Base-by-base conservation (phyloP, 768 basidiomycete genomes). In the Rhodotorula kratochvilovae region DNA sequence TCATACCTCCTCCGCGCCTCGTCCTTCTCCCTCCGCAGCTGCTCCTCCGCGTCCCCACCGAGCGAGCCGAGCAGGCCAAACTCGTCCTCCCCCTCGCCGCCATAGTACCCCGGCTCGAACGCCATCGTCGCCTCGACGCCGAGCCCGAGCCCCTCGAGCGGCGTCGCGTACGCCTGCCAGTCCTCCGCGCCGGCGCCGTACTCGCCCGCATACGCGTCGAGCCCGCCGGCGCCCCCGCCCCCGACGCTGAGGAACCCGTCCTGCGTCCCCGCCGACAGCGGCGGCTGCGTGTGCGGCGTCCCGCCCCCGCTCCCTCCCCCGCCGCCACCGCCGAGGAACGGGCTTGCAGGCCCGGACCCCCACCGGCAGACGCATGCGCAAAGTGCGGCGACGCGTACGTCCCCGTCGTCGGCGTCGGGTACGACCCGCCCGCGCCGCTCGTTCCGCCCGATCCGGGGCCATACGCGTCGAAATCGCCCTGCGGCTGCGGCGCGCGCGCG, bases 91-190 rank as follows among this genome's bases (percentile, higher is more conserved):
- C 62, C 53, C 29, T 63, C 62, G 23, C 50, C 61, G 36, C 62
- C 62, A 25, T 63, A 63, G 62, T 63, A 63, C 27, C 62, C 62
- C 51, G 36, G 29, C 61, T 62, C 61, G 19, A 62, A n/a, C 48
- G 2, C 21, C 33, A 53, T 36, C 50, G 33, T 35, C 35, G 33
- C 58, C 27, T 53, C 68, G 13, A 61, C n/a, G 13, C 59, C 68
- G 17, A 61, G 48, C 23, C 62, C 62, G 21, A 63, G 50, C 6
- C 48, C 48, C 43, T 70, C 63, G 63, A 66, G 63, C 45, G 60
- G 53, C 42, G 48, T 50, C 48, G 13, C 48, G 59, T 56, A 70
- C 42, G 63, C 63, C n/a, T 12, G 17, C 19, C 63, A 42, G 51
- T 70, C 66, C 35, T 21, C 50, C 4, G 23, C 50, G 12, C 23